These are phyloP conservation scores for Papiliotrema terrestris DNA, from an alignment of 1,284 basidiomycete species.

Conservation along the genomic window DNA sequence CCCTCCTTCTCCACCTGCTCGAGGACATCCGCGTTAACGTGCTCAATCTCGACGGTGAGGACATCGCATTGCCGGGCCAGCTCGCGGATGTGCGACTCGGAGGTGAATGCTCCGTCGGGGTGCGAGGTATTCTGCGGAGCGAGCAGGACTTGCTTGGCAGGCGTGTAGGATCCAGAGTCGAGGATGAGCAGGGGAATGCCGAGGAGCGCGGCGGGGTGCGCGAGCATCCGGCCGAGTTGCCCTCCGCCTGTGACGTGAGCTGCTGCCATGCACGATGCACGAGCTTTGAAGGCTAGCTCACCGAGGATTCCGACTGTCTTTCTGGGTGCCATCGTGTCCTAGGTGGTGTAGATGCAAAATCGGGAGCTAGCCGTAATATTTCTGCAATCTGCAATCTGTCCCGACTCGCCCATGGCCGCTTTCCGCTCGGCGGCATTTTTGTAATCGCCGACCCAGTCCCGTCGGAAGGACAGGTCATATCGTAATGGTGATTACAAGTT, in stretches of 20 bases:
- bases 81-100: constrained; percentile 72
- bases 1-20: constrained; percentile 60
- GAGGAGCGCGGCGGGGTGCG: constrained; percentile 81
- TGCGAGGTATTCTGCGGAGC: constrained; percentile 60
- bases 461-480: not conserved
- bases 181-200: constrained; percentile 85
- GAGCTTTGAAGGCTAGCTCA: constrained; percentile 17
- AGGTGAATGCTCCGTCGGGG: constrained; percentile 84
- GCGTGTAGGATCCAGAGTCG: constrained; percentile 72
- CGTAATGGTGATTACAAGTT: not conserved
- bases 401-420: too few relatives aligned
- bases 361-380: not conserved
- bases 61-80: constrained; percentile 81
- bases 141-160: constrained; percentile 85
- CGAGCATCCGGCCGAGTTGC: constrained; percentile 97
- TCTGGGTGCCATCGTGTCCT: constrained; percentile 32
- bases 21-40: constrained; percentile 80
- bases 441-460: not conserved
- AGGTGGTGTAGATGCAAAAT: not conserved
- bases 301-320: constrained; percentile 50
- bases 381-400: too few relatives aligned
- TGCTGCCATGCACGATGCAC: too few relatives aligned
- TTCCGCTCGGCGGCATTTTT: not conserved
- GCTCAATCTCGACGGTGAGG: constrained; percentile 96
- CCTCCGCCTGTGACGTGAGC: constrained; percentile 68